Evolutionary conservation across 1,139 yeast species (phyloP), one percentile per base, ranked within the genome.

Genomic region (Saccharomyces uvarum): DNA sequence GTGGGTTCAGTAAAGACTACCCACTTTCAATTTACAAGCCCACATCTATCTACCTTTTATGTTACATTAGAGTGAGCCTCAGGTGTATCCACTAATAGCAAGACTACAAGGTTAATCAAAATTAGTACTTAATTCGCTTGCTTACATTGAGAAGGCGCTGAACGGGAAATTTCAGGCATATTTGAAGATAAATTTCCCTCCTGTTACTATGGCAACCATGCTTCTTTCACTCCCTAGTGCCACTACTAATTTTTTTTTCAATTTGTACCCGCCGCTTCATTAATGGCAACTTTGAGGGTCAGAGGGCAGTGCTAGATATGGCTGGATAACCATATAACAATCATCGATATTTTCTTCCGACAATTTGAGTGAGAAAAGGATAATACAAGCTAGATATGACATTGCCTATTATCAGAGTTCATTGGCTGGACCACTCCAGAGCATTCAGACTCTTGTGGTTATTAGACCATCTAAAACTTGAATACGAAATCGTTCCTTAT

Each of bases 391-490:
- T n/a, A 24, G 14, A 31, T 13, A 58, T 58, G 61, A 53, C 59
- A 26, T 24, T 33, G 14, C 60, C 56, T 13, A 53, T 56, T 13
- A 60, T 70, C 21, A 64, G 62, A 51, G 64, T 70, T 24, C 67
- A 70, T 56, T 66, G 81, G 79, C 75, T 82, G 57, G 76, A 78
- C 59, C 73, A 76, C 42, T 80, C 85, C 9, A 73, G 87, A 55
- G 72, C 85, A 2, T 77, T 76, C 54, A 72, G 86, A 54, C 73
- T 81, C 16, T 63, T 78, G 47, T 82, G 86, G 84, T 67, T 80
- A 33, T 68, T 82, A 24, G 85, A 81, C 56, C 76, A 79, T 52
- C 69, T 82, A 16, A 73, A 75, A 29, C 65, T 83, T 14, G 77
- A 78, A 53, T 83, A 81, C 62, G 80, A 79, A 46, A 73, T 81